Evolutionary conservation across 2,329 filamentous ascomycete genomes (phyloP).

Genomic region (Cladosporium colombiae): DNA sequence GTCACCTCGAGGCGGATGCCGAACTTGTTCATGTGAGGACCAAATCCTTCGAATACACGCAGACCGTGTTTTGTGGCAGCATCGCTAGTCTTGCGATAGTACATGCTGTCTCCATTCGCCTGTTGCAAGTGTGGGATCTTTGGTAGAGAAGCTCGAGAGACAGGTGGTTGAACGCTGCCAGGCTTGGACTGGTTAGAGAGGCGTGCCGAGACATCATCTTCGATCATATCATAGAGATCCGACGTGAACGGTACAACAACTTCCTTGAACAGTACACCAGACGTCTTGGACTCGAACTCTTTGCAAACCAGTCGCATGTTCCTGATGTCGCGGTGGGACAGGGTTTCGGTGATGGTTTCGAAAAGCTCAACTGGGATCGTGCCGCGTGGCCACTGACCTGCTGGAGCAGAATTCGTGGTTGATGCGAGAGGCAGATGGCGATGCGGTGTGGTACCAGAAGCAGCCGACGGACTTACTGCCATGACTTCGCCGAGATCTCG

Average conservation of each 20-base stretch:
- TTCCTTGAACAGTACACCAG: constrained; percentile 60
- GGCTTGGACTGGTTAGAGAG: constrained; percentile 35
- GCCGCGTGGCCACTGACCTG: constrained; percentile 40
- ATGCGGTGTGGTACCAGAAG: neutral
- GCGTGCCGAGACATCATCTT: constrained; percentile 35
- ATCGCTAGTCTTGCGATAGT: constrained; percentile 44
- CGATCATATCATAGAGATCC: constrained; percentile 60
- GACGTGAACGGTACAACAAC: constrained; percentile 67
- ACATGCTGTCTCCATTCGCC: constrained; percentile 32
- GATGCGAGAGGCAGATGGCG: neutral
- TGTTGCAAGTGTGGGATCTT: neutral
- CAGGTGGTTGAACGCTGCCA: neutral
- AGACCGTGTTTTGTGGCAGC: constrained; percentile 51
- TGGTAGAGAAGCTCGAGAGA: no score
- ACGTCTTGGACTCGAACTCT: constrained; percentile 61
- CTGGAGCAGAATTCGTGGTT: no score
- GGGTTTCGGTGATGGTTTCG: constrained; percentile 55
- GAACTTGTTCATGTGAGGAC: constrained; percentile 61
- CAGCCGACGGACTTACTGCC: neutral
- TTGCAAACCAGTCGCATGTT: constrained; percentile 62
- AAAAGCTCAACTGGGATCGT: constrained; percentile 64
- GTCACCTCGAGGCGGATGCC: constrained; percentile 70
- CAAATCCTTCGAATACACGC: constrained; percentile 63
- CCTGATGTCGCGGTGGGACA: constrained; percentile 61
- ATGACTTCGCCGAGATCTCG: neutral